Conservation (phyloP, 2,329 filamentous ascomycete genomes). For the Phyllosticta citrichinensis region DNA sequence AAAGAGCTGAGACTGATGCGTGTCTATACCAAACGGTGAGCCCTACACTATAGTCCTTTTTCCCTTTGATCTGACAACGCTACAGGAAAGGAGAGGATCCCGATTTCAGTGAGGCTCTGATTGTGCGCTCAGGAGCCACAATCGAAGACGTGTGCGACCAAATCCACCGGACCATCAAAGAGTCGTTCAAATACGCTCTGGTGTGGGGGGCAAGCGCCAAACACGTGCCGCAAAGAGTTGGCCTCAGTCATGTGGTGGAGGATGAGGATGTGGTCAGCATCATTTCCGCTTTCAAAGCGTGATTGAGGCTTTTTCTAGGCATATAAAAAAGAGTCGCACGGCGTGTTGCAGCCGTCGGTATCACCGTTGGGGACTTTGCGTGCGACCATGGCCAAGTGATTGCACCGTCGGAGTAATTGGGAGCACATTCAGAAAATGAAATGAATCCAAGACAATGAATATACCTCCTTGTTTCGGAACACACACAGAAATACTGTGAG, state of each 20-base stretch:
- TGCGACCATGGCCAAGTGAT: neutral
- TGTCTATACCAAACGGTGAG: conserved; percentile 77
- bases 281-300: conserved; percentile 30
- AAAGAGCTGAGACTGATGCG: conserved; percentile 81
- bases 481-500: neutral
- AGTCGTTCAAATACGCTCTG: conserved; percentile 96
- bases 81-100: conserved; percentile 76
- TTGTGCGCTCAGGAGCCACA: conserved; percentile 76
- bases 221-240: conserved; percentile 89
- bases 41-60: conserved; percentile 11
- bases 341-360: neutral
- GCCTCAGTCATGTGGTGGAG: conserved; percentile 66
- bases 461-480: neutral
- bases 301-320: neutral
- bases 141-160: conserved; percentile 97
- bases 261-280: conserved; percentile 62
- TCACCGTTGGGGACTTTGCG: neutral
- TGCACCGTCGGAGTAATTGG: neutral
- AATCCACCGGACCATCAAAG: conserved; percentile 88
- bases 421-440: neutral
- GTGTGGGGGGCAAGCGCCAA: conserved; percentile 96
- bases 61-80: conserved; percentile 10
- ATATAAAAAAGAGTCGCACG: neutral
- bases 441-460: neutral
- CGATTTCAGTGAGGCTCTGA: conserved; percentile 81